Conservation (phyloP, 257 asterid species). For the Lithospermum erythrorhizon region DNA sequence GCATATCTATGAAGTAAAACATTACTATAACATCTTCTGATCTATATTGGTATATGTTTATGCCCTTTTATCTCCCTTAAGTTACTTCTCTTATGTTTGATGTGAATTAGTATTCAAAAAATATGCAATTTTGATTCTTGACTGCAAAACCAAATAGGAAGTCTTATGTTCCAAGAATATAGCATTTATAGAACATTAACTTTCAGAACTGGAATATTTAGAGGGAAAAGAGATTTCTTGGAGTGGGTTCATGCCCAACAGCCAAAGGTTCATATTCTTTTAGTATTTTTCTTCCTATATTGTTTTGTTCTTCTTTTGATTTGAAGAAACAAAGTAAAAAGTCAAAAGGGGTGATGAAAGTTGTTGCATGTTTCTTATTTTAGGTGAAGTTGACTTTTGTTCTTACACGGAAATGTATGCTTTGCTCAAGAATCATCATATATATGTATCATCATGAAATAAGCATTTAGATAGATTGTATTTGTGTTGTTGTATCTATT, state of each 20-base stretch:
- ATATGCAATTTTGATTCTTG: not conserved
- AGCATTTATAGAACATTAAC: not conserved
- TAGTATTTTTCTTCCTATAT: not conserved
- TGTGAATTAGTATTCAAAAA: not conserved
- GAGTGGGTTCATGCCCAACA: no score
- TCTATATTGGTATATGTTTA: not conserved
- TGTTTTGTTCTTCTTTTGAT: not conserved
- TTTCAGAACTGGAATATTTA: not conserved
- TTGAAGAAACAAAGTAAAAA: not conserved
- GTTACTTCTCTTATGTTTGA: not conserved
- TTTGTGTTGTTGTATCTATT: not conserved
- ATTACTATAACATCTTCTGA: not conserved
- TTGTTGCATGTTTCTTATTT: not conserved
- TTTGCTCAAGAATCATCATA: not conserved
- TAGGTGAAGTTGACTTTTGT: not conserved
- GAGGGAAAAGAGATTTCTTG: no score
- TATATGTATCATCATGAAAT: no score
- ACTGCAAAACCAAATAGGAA: not conserved
- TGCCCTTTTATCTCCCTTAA: no score
- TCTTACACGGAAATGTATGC: not conserved
- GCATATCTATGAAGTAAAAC: not conserved
- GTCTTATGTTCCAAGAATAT: not conserved
- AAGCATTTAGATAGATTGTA: no score
- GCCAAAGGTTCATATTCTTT: conserved; percentile 1
- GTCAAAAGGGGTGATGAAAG: not conserved